Conservation (phyloP, 306 rosid species). For the Carpinus viminea region DNA sequence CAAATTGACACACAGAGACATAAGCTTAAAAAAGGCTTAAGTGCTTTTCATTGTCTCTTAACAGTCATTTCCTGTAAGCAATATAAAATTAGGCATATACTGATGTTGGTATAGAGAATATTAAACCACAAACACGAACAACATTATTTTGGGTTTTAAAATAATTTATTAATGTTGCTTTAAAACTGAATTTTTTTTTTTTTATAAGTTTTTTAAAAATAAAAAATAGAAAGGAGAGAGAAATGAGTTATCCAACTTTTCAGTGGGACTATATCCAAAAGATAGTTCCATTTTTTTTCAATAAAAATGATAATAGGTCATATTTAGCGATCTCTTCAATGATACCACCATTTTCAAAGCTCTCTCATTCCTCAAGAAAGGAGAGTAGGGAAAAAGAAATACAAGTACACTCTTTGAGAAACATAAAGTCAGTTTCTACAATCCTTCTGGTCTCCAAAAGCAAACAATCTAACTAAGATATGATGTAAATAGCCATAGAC, state of each 20-base stretch:
- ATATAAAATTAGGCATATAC: background rate
- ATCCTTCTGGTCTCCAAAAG: background rate
- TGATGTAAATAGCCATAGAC: background rate
- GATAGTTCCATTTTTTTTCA: background rate
- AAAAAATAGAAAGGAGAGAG: background rate
- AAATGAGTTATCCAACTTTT: background rate
- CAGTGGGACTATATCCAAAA: background rate
- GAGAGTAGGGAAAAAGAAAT: no score
- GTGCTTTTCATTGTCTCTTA: background rate
- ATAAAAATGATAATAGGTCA: no score
- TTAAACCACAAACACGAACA: background rate
- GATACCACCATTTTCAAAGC: background rate
- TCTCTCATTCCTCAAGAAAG: background rate
- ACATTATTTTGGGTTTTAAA: background rate
- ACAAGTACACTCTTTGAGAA: background rate
- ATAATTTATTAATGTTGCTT: background rate
- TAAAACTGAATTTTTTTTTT: background rate
- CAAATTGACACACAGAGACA: background rate
- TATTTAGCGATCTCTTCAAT: background rate
- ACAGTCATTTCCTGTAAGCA: background rate
- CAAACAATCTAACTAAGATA: background rate
- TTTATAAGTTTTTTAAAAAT: no score
- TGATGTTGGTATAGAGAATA: no score
- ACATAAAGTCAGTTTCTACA: background rate
- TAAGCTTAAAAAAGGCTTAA: background rate